These are phyloP conservation scores for Aspergillus saccharolyticus DNA, from an alignment of 495 filamentous ascomycete genomes.

Conservation along the genomic window DNA sequence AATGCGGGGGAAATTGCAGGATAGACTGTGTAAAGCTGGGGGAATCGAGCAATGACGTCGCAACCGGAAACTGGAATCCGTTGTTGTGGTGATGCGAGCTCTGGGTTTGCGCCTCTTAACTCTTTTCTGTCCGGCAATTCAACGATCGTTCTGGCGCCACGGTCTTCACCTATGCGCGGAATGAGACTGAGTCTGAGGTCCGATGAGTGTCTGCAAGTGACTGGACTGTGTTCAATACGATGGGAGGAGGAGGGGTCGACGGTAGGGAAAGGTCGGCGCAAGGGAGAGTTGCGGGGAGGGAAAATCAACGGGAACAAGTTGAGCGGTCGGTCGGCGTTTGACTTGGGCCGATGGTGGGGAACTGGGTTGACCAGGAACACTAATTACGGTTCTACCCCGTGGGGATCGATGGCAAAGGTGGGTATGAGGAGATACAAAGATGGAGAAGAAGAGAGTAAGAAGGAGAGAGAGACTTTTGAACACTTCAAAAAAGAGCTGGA, in stretches of 20 bases:
- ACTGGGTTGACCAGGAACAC: constrained; percentile 9
- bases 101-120: background rate
- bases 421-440: background rate
- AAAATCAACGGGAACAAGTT: background rate
- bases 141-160: too few species aligned
- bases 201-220: too few species aligned
- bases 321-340: constrained; percentile 12
- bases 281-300: background rate
- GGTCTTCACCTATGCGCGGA: too few species aligned
- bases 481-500: background rate
- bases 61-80: constrained; percentile 17
- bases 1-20: background rate
- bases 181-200: too few species aligned
- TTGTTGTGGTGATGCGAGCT: background rate
- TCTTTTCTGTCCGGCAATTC: too few species aligned
- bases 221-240: background rate
- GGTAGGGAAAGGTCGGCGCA: background rate
- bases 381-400: constrained; percentile 11
- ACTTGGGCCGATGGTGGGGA: constrained; percentile 6
- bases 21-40: background rate
- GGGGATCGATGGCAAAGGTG: constrained; percentile 1
- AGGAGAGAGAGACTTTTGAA: background rate
- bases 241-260: background rate
- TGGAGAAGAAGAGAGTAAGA: background rate
- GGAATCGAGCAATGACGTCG: constrained; percentile 10